Percentiles rank a stretch among this genome's conserved stretches.
Evolutionary conservation across 805 yeast species (phyloP).

Genomic region (Cyberlindnera mrakii): DNA sequence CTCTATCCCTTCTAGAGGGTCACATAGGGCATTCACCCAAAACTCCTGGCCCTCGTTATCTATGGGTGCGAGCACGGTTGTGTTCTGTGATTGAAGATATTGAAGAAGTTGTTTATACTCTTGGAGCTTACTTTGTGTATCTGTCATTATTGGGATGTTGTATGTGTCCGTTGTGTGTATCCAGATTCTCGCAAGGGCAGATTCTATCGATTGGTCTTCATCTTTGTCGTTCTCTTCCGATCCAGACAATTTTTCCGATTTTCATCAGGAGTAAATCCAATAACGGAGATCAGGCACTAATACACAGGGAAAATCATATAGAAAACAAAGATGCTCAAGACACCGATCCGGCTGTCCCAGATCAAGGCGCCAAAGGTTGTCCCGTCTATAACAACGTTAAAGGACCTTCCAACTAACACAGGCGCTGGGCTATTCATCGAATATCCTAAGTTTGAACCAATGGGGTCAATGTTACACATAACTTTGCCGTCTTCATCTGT

Average conservation of each 20-base stretch:
- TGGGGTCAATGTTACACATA: slow-evolving; percentile 23
- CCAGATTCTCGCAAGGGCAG: too few species aligned
- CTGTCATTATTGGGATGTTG: too few species aligned
- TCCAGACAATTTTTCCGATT: too few species aligned
- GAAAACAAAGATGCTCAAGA: neutral
- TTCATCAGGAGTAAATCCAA: too few species aligned
- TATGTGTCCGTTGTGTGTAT: too few species aligned
- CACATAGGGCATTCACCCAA: slow-evolving; percentile 15
- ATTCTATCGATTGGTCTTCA: too few species aligned
- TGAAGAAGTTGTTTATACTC: slow-evolving; percentile 7
- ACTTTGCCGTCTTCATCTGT: slow-evolving; percentile 20
- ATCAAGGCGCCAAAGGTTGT: neutral
- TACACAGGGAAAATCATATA: neutral
- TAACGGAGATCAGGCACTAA: too few species aligned
- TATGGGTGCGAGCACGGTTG: slow-evolving; percentile 13
- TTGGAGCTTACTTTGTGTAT: slow-evolving; percentile 1
- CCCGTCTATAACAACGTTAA: slow-evolving; percentile 1
- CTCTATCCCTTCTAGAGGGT: slow-evolving; percentile 6
- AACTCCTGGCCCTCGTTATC: slow-evolving; percentile 19
- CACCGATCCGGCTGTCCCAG: neutral
- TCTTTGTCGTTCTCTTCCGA: too few species aligned
- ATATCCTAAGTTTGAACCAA: slow-evolving; percentile 23
- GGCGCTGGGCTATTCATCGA: slow-evolving; percentile 27
- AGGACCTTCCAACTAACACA: slow-evolving; percentile 15
- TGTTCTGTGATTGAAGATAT: slow-evolving; percentile 2